Conservation (phyloP, 2,329 filamentous ascomycete species). For the Diaporthe longicolla region DNA sequence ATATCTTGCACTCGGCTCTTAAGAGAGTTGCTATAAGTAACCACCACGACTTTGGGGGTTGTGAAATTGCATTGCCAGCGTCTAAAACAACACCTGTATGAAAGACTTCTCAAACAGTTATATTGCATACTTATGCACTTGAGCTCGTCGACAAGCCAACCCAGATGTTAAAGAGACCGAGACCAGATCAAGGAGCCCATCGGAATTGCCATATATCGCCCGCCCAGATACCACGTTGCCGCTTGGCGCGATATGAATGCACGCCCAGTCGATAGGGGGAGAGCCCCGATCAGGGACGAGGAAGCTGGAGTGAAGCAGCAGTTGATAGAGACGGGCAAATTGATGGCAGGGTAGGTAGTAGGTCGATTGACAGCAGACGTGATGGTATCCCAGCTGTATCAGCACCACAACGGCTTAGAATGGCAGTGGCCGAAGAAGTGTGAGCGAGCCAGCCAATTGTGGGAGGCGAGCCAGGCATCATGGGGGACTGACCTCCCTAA, state of each 20-base stretch:
- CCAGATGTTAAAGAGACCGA: background rate
- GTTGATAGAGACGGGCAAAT: slow-evolving; percentile 28
- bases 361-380: slow-evolving; percentile 18
- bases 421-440: slow-evolving; percentile 23
- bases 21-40: slow-evolving; percentile 23
- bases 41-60: slow-evolving; percentile 17
- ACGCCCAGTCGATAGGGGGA: background rate
- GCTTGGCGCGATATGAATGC: slow-evolving; percentile 21
- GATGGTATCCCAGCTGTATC: slow-evolving; percentile 15
- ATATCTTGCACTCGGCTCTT: slow-evolving; percentile 27
- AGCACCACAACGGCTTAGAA: slow-evolving; percentile 43
- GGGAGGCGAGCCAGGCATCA: slow-evolving; percentile 36
- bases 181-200: slow-evolving; percentile 20
- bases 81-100: slow-evolving; percentile 28
- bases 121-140: slow-evolving; percentile 37
- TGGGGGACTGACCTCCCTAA: slow-evolving; percentile 41
- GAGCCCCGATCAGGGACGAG: background rate
- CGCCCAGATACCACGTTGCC: slow-evolving; percentile 19
- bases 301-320: slow-evolving; percentile 3
- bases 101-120: slow-evolving; percentile 37
- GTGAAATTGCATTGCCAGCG: slow-evolving; percentile 31
- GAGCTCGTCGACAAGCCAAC: slow-evolving; percentile 20
- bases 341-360: slow-evolving; percentile 8
- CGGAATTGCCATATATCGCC: slow-evolving; percentile 7
- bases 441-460: slow-evolving; percentile 38